These are phyloP conservation scores for Diaporthe longicolla DNA, from an alignment of 2,329 filamentous ascomycete genomes.

Conservation along the genomic window DNA sequence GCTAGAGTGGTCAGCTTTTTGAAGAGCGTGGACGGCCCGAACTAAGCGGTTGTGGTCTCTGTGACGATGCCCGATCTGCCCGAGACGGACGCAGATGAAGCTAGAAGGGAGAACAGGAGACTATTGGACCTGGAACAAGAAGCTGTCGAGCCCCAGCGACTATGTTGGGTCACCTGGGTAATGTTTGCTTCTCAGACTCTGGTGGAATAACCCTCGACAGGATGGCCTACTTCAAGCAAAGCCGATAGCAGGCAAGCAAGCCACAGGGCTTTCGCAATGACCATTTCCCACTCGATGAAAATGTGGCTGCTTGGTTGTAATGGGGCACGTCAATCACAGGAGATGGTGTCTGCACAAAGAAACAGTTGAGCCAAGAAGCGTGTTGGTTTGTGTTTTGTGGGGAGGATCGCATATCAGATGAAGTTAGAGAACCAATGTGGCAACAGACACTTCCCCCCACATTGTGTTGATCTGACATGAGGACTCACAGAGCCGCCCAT, in stretches of 20 bases:
- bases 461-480: conserved; percentile 10
- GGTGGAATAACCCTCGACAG: no score
- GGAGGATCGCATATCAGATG: conserved; percentile 15
- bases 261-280: background rate
- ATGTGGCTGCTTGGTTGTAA: background rate
- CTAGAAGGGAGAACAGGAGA: background rate
- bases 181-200: background rate
- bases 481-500: background rate
- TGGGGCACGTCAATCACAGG: background rate
- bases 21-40: conserved; percentile 44
- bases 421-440: conserved; percentile 21
- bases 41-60: background rate
- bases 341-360: background rate
- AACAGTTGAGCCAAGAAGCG: background rate
- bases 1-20: conserved; percentile 64
- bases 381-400: conserved; percentile 13
- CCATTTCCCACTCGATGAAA: background rate
- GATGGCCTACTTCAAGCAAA: background rate
- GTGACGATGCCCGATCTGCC: background rate
- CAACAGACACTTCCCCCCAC: background rate
- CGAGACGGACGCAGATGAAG: background rate
- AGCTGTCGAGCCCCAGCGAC: background rate
- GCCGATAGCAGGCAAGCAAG: background rate
- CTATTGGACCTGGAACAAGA: background rate
- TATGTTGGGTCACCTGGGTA: background rate